Base-by-base conservation (phyloP, 2,329 filamentous ascomycete species). In the Colletotrichum sp. region DNA sequence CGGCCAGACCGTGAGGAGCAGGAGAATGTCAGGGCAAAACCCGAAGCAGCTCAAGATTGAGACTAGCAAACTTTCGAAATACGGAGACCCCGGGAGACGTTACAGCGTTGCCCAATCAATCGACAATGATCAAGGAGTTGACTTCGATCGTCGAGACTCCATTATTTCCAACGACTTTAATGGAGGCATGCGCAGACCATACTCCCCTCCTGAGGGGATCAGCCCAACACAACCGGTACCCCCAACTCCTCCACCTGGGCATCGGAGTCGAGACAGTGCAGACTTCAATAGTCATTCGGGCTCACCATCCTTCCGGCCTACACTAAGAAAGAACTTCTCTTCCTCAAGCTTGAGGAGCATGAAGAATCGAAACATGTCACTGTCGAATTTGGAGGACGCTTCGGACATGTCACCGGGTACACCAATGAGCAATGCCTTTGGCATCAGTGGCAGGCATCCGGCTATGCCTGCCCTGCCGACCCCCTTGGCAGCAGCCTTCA, bases 1-100 rank as follows among this genome's bases (percentile, higher is more conserved):
- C 4, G 81, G 83, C 0, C 85, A 85, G 79, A 89, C 92, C 55
- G 94, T 98, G 68, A 91, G 95, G 69, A 95, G 90, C 79, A 91
- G 96, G 76, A 91, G 96, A 77, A 86, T 98, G 36, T 98, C 96
- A 5, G 95, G 94, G 9, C 93, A 95, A 80, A 95, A 95, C 80
- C 87, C 91, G 16, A 96, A 95, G 82, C 94, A 96, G 81, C 88
- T 99, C 67, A 98, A 96, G 85, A 98, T 99, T 72, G 95, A 98
- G 84, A 98, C 96, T 0, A 79, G 83, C 10, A 85, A 76, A 68
- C 69, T 76, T 15, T 52, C 60, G 21, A 69, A 71, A 13, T 77
- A 68, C 34, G 39, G 32, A 36, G 64, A 73, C 26, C 12, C 70
- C 24, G 70, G 63, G 18, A 39, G 73, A 36, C 70, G 70, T 28